A percentile compares a stretch with the other conserved stretches of the same genome.
phyloP scores from a whole-genome alignment of 805 yeast genomes.

The Kodamaea lidongshanica region DNA sequence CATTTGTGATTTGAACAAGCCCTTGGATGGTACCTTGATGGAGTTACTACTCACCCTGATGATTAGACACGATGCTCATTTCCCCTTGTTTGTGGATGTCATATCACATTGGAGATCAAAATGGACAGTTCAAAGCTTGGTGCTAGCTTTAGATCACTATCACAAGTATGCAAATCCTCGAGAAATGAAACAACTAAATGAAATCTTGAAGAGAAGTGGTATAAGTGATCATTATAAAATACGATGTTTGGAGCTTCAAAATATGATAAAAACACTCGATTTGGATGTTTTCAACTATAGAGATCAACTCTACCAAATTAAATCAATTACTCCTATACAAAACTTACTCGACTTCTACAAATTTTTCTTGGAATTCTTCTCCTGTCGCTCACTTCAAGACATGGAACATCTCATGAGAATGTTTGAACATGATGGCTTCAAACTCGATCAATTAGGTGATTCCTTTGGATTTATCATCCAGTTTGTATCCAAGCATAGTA shows the following conservation, averaged over 20 bases:
- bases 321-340: slow-evolving; percentile 12
- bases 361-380: slow-evolving; percentile 23
- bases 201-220: slow-evolving; percentile 15
- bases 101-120: too few species aligned
- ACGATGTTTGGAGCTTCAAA: slow-evolving; percentile 17
- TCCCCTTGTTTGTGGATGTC: slow-evolving; percentile 22
- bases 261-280: slow-evolving; percentile 22
- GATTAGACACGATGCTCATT: slow-evolving; percentile 23
- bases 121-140: too few species aligned
- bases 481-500: slow-evolving; percentile 9
- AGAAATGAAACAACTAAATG: slow-evolving; percentile 21
- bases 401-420: slow-evolving; percentile 6
- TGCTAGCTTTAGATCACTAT: slow-evolving; percentile 23
- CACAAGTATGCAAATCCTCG: slow-evolving; percentile 22
- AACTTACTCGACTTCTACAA: slow-evolving; percentile 24
- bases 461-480: slow-evolving; percentile 22
- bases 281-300: slow-evolving; percentile 16
- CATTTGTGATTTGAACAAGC: slow-evolving; percentile 17
- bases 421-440: slow-evolving; percentile 21
- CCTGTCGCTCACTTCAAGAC: slow-evolving; percentile 4
- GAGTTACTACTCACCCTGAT: slow-evolving; percentile 22
- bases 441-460: slow-evolving; percentile 19
- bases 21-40: slow-evolving; percentile 20
- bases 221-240: slow-evolving; percentile 21
- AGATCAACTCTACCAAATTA: slow-evolving; percentile 20